Percentiles rank a stretch among this genome's conserved stretches.
phyloP scores from a whole-genome alignment of 1,284 basidiomycete genomes.

The Neotropicomus parvogracilis region DNA sequence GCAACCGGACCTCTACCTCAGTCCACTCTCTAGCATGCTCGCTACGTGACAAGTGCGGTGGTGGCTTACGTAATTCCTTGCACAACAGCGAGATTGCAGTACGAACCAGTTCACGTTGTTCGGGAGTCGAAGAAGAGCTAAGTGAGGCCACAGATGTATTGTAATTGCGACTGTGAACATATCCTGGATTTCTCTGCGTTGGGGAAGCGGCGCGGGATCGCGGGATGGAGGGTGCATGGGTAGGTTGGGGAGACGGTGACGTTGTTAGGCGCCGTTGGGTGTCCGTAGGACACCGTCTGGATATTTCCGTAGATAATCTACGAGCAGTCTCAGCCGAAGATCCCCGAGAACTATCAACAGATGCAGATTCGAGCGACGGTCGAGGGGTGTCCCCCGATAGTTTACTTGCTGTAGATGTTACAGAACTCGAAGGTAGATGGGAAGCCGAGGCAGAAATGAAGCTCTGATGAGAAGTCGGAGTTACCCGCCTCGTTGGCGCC shows the following conservation, averaged over 20 bases:
- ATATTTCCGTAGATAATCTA: slow-evolving; percentile 28
- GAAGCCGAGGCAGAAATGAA: slow-evolving; percentile 38
- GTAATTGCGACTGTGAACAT: slow-evolving; percentile 47
- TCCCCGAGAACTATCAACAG: slow-evolving; percentile 29
- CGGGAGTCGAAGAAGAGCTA: slow-evolving; percentile 41
- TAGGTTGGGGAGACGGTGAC: slow-evolving; percentile 37
- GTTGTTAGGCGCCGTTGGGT: slow-evolving; percentile 29
- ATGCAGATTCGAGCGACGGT: slow-evolving; percentile 15
- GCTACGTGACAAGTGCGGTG: slow-evolving; percentile 46
- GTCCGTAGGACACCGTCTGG: slow-evolving; percentile 32
- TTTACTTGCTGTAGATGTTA: slow-evolving; percentile 29
- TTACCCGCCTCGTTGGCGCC: slow-evolving; percentile 31
- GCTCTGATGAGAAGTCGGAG: slow-evolving; percentile 33
- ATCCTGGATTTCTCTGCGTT: slow-evolving; percentile 41
- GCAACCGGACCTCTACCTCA: slow-evolving; percentile 67
- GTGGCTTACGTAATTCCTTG: slow-evolving; percentile 59
- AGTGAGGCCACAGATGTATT: slow-evolving; percentile 57
- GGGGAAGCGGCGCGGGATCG: slow-evolving; percentile 38
- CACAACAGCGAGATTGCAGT: slow-evolving; percentile 58
- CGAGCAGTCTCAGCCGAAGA: slow-evolving; percentile 35
- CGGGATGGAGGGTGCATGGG: slow-evolving; percentile 26
- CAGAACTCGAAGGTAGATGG: slow-evolving; percentile 31
- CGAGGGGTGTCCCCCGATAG: slow-evolving; percentile 35
- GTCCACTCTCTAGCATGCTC: slow-evolving; percentile 58
- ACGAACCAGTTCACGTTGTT: slow-evolving; percentile 62